These are phyloP conservation scores for Cladosporium sp. DNA, from an alignment of 2,329 filamentous ascomycete genomes.

Conservation along the genomic window DNA sequence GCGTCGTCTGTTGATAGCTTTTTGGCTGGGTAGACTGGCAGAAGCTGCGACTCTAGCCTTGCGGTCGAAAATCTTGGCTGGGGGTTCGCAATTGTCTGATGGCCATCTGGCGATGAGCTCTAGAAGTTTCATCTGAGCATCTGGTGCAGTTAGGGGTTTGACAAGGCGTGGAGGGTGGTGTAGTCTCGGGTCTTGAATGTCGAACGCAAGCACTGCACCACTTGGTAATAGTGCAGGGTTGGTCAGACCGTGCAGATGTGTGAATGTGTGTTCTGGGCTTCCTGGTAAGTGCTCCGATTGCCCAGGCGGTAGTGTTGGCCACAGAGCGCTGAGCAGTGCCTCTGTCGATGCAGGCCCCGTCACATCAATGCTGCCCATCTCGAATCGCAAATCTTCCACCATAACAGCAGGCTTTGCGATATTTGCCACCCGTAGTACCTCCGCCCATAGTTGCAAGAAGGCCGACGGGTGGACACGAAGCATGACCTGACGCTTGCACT, in stretches of 20 bases:
- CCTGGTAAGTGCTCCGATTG: constrained; percentile 27
- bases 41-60: constrained; percentile 64
- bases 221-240: constrained; percentile 70
- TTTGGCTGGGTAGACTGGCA: constrained; percentile 70
- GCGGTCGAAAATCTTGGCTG: constrained; percentile 64
- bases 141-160: constrained; percentile 27
- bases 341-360: constrained; percentile 77
- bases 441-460: constrained; percentile 68
- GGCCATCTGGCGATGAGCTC: constrained; percentile 68
- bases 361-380: constrained; percentile 71
- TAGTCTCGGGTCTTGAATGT: constrained; percentile 76
- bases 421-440: constrained; percentile 59
- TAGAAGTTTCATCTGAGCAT: constrained; percentile 48
- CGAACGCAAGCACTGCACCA: constrained; percentile 71
- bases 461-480: constrained; percentile 81
- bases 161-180: constrained; percentile 68
- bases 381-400: constrained; percentile 69
- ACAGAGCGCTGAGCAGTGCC: constrained; percentile 68
- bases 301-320: constrained; percentile 38
- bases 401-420: constrained; percentile 62
- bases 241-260: constrained; percentile 58
- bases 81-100: constrained; percentile 52
- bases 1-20: constrained; percentile 76
- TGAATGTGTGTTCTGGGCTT: constrained; percentile 46
- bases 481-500: constrained; percentile 57